phyloP scores from a whole-genome alignment of 2,329 filamentous ascomycete genomes.

The Fusarium protoensiforme region DNA sequence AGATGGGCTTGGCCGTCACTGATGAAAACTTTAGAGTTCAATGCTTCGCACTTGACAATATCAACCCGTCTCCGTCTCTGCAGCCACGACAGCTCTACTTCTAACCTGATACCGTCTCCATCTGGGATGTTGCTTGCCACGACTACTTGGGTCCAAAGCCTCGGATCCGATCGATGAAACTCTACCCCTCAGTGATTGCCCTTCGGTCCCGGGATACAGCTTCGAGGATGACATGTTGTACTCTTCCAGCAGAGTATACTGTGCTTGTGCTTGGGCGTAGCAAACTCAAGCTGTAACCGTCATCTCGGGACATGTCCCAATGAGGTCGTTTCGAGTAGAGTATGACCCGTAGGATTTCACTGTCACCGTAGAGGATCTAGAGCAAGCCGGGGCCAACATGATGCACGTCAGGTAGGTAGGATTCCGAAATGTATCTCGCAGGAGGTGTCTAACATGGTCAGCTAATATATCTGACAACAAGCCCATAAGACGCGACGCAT shows the following conservation, averaged over 20 bases:
- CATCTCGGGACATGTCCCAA: neutral
- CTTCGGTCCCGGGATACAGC: neutral
- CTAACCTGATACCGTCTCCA: neutral
- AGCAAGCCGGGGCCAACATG: too few relatives aligned
- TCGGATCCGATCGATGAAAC: neutral
- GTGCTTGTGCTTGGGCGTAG: neutral
- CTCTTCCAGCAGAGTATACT: neutral
- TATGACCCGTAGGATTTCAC: neutral
- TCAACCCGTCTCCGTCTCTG: neutral
- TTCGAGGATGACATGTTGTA: neutral
- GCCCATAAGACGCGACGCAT: neutral
- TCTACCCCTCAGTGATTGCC: neutral
- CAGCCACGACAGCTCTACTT: neutral
- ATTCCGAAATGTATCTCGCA: conserved; percentile 1
- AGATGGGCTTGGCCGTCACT: neutral
- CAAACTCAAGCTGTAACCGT: conserved; percentile 3
- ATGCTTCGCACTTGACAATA: neutral
- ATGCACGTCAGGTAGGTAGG: neutral
- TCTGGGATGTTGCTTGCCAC: neutral
- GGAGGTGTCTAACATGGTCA: conserved; percentile 3
- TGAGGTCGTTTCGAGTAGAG: neutral
- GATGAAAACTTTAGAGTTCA: neutral
- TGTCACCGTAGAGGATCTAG: neutral
- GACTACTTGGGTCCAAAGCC: neutral
- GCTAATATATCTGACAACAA: neutral